Conservation (phyloP, 768 basidiomycete genomes). For the Mycena vulgaris region DNA sequence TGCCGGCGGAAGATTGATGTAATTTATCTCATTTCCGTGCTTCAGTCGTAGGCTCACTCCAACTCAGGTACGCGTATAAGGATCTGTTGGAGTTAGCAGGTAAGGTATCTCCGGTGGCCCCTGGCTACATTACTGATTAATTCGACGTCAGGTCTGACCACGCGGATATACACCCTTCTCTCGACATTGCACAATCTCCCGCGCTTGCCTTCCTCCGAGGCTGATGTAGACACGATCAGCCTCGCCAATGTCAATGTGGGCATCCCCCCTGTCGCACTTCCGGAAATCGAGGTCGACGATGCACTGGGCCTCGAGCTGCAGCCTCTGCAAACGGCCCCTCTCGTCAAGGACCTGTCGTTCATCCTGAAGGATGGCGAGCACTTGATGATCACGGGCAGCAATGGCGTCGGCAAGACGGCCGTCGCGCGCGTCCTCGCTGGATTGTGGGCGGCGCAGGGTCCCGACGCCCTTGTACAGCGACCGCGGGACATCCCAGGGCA, state of each 20-base stretch:
- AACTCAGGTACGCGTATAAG: slow-evolving; percentile 85
- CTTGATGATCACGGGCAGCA: slow-evolving; percentile 93
- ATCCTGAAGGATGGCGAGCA: slow-evolving; percentile 82
- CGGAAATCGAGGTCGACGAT: slow-evolving; percentile 34
- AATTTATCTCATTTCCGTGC: background rate
- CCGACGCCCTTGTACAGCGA: slow-evolving; percentile 49
- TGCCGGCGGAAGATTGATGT: slow-evolving; percentile 94
- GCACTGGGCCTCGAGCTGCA: slow-evolving; percentile 34
- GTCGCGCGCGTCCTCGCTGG: slow-evolving; percentile 92
- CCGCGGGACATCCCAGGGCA: slow-evolving; percentile 57
- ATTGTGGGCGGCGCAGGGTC: slow-evolving; percentile 81
- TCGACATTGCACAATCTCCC: slow-evolving; percentile 87
- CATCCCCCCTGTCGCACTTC: slow-evolving; percentile 60
- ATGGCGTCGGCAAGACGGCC: slow-evolving; percentile 93
- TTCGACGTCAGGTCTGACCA: slow-evolving; percentile 76
- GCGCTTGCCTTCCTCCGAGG: slow-evolving; percentile 59
- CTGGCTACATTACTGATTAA: background rate
- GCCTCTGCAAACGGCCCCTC: slow-evolving; percentile 55
- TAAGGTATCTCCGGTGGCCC: background rate
- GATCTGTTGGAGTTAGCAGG: slow-evolving; percentile 92
- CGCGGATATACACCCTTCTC: slow-evolving; percentile 89
- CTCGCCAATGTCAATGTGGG: slow-evolving; percentile 80
- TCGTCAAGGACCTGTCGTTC: slow-evolving; percentile 82
- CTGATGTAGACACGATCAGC: slow-evolving; percentile 43
- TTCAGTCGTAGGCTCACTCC: slow-evolving; percentile 1